These are phyloP conservation scores for Fusarium pseudograminearum DNA, from an alignment of 2,329 filamentous ascomycete species.

Conservation along the genomic window DNA sequence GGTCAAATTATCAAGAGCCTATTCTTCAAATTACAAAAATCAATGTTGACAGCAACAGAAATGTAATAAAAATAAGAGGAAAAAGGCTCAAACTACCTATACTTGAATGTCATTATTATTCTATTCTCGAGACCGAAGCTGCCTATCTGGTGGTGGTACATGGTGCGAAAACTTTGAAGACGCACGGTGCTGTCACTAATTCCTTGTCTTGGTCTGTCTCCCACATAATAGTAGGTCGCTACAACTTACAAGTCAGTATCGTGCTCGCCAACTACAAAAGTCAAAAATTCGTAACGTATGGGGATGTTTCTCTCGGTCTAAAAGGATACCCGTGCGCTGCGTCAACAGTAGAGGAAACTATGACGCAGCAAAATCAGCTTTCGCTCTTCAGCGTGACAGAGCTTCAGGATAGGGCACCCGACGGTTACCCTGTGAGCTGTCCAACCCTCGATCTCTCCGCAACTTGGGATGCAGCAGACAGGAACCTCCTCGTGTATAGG, in stretches of 20 bases:
- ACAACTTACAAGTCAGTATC: constrained; percentile 30
- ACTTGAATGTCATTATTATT: neutral
- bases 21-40: neutral
- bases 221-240: neutral
- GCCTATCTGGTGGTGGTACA: neutral
- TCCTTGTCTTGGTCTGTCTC: neutral
- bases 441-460: constrained; percentile 88
- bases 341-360: constrained; percentile 27
- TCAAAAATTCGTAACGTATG: neutral
- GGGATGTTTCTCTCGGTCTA: constrained; percentile 6
- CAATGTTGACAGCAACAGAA: neutral
- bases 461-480: constrained; percentile 73
- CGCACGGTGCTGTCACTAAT: constrained; percentile 14
- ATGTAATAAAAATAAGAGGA: no score
- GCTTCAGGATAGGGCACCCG: constrained; percentile 66
- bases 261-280: neutral
- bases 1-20: constrained; percentile 3
- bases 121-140: neutral
- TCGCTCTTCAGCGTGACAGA: constrained; percentile 67
- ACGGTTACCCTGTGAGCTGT: constrained; percentile 77
- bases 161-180: neutral
- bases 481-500: constrained; percentile 80
- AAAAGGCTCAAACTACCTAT: neutral
- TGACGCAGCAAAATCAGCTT: constrained; percentile 54
- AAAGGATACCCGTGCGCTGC: neutral